Evolutionary conservation across 345 rosid genomes (phyloP), one percentile per base, ranked within the genome.

Genomic region (Bretschneidera sinensis): DNA sequence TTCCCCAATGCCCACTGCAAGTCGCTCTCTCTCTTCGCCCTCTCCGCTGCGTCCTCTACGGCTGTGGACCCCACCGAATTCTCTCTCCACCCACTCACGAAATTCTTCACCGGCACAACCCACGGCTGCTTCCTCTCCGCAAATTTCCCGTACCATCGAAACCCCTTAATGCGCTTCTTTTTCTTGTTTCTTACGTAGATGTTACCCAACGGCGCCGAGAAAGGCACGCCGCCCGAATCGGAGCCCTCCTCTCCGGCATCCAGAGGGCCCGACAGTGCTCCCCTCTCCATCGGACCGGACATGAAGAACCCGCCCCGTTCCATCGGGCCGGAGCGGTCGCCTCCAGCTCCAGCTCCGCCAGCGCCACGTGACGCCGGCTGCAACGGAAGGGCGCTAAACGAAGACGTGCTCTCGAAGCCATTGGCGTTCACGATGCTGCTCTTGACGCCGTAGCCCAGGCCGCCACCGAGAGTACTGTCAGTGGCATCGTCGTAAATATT

Each of bases 1-100:
- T 92, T 92, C 24, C 94, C 98, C 69, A 87, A 70, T 59, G 97
- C 97, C 98, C 98, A 92, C 74, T 92, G 94, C 53, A 92, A 88
- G 66, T 83, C 83, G 5, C 76, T 79, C 74, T 79, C 81, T 53
- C 61, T 64, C 53, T 64, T 74, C 21, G 54, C 56, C 59, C 49
- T 78, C 21, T 62, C 81, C 61, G 21, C 28, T 2, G 33, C 33
- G 33, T 28, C 33, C 5, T 28, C 33, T 3, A 28, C 5, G 48
- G 55, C 76, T 17, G 72, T 59, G 21, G 65, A 34, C 22, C 51
- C 74, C 47, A 55, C 69, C 14, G 63, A 65, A 48, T 66, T 81
- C 52, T 85, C 89, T 55, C 63, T 85, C 70, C 80, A 72, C 49
- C 74, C 82, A 45, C 82, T 82, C 28, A 73, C 90, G 66, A 92